phyloP scores from a whole-genome alignment of 2,329 filamentous ascomycete species.

The Pseudogymnoascus sp. region DNA sequence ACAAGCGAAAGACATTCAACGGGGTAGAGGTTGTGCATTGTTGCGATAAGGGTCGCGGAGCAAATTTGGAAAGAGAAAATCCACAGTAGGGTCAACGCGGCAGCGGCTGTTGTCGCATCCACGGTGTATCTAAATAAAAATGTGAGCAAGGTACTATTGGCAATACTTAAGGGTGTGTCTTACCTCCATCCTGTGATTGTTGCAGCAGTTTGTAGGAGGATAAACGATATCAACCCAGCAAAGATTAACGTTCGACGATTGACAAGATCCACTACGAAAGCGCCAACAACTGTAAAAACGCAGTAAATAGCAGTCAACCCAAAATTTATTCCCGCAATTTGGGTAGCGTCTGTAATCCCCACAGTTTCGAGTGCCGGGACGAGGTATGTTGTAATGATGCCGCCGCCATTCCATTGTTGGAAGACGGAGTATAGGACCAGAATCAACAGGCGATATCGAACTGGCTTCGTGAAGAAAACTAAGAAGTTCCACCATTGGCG shows the following conservation, averaged over 20 bases:
- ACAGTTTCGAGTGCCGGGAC: conserved; percentile 34
- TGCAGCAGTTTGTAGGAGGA: conserved; percentile 36
- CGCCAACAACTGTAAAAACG: conserved; percentile 36
- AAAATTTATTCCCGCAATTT: conserved; percentile 36
- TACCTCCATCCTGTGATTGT: conserved; percentile 39
- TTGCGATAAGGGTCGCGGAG: conserved; percentile 37
- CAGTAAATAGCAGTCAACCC: conserved; percentile 38
- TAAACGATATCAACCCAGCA: conserved; percentile 34
- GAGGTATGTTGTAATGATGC: conserved; percentile 37
- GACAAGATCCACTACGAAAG: conserved; percentile 36
- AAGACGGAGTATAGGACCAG: conserved; percentile 38
- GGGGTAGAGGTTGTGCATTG: conserved; percentile 41
- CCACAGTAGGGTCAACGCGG: conserved; percentile 37
- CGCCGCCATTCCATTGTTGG: conserved; percentile 40
- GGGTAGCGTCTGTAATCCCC: conserved; percentile 31
- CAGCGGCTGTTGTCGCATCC: conserved; percentile 26
- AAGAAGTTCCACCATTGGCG: conserved; percentile 38
- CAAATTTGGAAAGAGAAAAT: conserved; percentile 42
- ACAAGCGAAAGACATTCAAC: conserved; percentile 37
- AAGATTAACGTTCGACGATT: conserved; percentile 38
- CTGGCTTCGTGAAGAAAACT: conserved; percentile 37
- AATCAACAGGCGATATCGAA: conserved; percentile 36
- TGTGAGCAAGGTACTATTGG: neutral
- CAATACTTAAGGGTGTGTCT: neutral
- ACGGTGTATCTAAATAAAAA: conserved; percentile 26